Evolutionary conservation across 192 early-diverging fungal genomes (phyloP).

Genomic region (Rhizoclosmatium sp.): DNA sequence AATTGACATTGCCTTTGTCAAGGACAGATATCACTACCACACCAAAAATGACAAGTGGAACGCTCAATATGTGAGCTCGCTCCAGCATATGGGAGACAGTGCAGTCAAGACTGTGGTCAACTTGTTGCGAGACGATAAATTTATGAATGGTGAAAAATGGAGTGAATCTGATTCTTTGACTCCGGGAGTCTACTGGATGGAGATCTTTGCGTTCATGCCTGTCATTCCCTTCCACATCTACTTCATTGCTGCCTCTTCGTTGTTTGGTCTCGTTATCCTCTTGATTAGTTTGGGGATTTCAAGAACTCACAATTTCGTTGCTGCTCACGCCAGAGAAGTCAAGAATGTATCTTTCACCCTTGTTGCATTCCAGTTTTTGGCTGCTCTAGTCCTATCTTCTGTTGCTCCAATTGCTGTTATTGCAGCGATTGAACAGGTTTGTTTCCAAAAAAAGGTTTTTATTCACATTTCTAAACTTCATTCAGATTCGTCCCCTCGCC

Average conservation of each 20-base stretch:
- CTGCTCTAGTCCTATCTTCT: neutral
- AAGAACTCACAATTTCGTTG: conserved; percentile 1
- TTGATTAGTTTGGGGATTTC: neutral
- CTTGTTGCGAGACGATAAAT: conserved; percentile 2
- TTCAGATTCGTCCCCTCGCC: conserved; percentile 27
- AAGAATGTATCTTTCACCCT: neutral
- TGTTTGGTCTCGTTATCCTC: neutral
- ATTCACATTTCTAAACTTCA: neutral
- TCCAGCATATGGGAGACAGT: conserved; percentile 54
- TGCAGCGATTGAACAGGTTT: conserved; percentile 8
- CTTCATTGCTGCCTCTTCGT: neutral
- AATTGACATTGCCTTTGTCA: conserved; percentile 44
- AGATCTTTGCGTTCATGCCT: conserved; percentile 4
- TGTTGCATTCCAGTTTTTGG: neutral
- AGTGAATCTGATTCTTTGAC: no score
- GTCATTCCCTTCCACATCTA: conserved; percentile 7
- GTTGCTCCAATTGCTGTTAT: conserved; percentile 8
- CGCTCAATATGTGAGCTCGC: conserved; percentile 14
- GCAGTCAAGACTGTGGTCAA: conserved; percentile 26
- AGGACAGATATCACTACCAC: conserved; percentile 51
- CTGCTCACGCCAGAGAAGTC: conserved; percentile 1
- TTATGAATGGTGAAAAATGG: neutral
- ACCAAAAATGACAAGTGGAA: conserved; percentile 42
- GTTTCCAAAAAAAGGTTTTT: neutral
- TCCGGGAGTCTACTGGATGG: conserved; percentile 15